These are phyloP conservation scores for Cercospora zeae-maydis DNA, from an alignment of 2,329 filamentous ascomycete species.

Conservation along the genomic window DNA sequence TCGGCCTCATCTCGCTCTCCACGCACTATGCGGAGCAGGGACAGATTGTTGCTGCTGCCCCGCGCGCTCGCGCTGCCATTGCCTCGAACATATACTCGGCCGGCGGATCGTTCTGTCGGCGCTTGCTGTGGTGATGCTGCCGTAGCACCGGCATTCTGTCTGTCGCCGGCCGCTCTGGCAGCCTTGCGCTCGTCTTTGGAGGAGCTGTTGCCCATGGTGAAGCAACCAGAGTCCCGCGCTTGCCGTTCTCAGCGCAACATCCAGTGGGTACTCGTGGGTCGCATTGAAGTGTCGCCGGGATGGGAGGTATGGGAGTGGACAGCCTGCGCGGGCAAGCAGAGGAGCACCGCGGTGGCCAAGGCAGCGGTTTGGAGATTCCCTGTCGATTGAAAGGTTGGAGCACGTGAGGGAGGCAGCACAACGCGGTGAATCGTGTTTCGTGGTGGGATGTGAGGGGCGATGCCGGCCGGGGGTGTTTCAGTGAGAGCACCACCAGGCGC, in stretches of 20 bases:
- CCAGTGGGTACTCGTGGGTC: conserved; percentile 1
- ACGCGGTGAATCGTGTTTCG: conserved; percentile 8
- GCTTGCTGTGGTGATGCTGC: conserved; percentile 27
- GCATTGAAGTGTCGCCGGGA: conserved; percentile 13
- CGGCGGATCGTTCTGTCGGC: conserved; percentile 29
- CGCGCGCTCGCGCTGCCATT: conserved; percentile 40
- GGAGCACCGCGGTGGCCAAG: conserved; percentile 4
- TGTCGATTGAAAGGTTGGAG: conserved; percentile 3
- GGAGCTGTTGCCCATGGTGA: conserved; percentile 48
- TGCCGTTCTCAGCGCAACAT: conserved; percentile 11
- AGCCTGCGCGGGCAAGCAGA: not conserved
- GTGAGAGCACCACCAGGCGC: not conserved
- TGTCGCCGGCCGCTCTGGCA: conserved; percentile 35
- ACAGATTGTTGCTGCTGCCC: conserved; percentile 55
- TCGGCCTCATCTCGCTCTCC: conserved; percentile 46
- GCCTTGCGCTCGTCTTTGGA: conserved; percentile 45
- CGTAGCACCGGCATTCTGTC: conserved; percentile 31
- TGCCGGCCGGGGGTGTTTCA: conserved; percentile 8
- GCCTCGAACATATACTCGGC: conserved; percentile 45
- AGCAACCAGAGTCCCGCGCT: conserved; percentile 7
- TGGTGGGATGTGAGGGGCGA: conserved; percentile 5
- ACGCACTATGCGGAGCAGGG: conserved; percentile 55
- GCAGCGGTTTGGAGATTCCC: conserved; percentile 15
- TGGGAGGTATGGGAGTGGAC: not conserved
- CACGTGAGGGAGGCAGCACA: conserved; percentile 11